Evolutionary conservation across 2,329 filamentous ascomycete genomes (phyloP).

Genomic region (Neoascochyta sp.): DNA sequence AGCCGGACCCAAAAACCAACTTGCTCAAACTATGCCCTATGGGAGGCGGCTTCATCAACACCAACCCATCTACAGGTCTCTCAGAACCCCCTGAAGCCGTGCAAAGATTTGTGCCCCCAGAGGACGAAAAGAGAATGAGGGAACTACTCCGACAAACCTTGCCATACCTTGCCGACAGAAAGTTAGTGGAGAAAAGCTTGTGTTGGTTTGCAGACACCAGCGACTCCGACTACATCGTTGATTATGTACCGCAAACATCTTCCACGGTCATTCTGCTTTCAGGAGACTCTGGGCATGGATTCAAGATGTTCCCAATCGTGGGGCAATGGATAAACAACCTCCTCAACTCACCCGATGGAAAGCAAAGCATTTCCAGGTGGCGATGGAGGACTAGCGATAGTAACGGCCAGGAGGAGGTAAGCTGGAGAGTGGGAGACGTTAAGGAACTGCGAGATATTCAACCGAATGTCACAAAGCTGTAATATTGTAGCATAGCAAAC

Average conservation of each 20-base stretch:
- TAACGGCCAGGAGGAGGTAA: constrained; percentile 39
- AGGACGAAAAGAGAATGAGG: constrained; percentile 53
- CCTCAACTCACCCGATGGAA: constrained; percentile 38
- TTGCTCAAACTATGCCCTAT: constrained; percentile 60
- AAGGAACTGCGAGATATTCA: constrained; percentile 20
- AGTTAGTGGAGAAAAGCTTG: constrained; percentile 55
- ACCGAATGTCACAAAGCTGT: constrained; percentile 16
- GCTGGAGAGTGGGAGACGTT: constrained; percentile 46
- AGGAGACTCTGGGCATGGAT: constrained; percentile 60
- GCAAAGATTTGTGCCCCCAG: constrained; percentile 49
- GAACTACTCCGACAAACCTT: constrained; percentile 51
- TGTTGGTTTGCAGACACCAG: constrained; percentile 63
- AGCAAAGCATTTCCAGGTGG: constrained; percentile 50
- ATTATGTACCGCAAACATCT: constrained; percentile 52
- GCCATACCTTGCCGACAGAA: constrained; percentile 52
- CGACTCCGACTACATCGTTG: constrained; percentile 59
- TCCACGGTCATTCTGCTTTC: constrained; percentile 50
- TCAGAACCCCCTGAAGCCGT: constrained; percentile 40
- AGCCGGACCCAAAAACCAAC: constrained; percentile 57
- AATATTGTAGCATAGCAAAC: constrained; percentile 1
- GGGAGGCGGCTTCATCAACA: constrained; percentile 55
- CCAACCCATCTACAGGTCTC: constrained; percentile 42
- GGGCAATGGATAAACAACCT: constrained; percentile 53
- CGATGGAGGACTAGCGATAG: constrained; percentile 46
- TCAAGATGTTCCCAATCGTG: constrained; percentile 61